Percentiles rank a stretch among this genome's conserved stretches.
phyloP scores from a whole-genome alignment of 148 eudicot species.

The Rhododendron vialii region DNA sequence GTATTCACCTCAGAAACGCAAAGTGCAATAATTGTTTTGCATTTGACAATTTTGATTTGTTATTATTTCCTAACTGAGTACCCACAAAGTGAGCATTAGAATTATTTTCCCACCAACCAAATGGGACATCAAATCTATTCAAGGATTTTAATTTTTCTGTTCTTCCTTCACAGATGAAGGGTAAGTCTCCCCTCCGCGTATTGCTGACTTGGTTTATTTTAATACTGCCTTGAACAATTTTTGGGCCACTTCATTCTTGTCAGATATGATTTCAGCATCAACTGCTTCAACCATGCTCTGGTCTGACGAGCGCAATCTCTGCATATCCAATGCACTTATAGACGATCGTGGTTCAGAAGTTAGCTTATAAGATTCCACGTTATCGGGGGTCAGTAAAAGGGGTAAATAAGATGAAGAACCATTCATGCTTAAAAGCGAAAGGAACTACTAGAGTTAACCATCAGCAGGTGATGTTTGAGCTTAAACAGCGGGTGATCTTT shows the following conservation, averaged over 20 bases:
- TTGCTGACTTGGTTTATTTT: not conserved
- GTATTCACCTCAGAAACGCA: not conserved
- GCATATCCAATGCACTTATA: not conserved
- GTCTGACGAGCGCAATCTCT: not conserved
- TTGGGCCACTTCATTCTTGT: not conserved
- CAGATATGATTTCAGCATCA: not conserved
- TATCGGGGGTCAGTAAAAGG: not conserved
- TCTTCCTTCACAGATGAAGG: not conserved
- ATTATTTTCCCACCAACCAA: not conserved
- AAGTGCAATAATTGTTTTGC: not conserved
- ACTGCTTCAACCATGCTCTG: not conserved
- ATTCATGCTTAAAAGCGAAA: conserved; percentile 42
- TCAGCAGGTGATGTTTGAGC: conserved; percentile 62
- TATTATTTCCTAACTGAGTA: not conserved
- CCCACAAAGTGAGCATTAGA: not conserved
- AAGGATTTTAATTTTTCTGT: not conserved
- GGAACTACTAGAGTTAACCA: conserved; percentile 46
- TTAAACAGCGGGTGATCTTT: conserved; percentile 57
- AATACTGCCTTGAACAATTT: not conserved
- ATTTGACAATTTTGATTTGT: not conserved
- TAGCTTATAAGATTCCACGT: not conserved
- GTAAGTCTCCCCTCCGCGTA: not conserved
- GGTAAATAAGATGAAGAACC: conserved; percentile 41
- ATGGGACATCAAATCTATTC: not conserved
- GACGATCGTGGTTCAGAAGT: not conserved